A percentile compares a stretch with the other conserved stretches of the same genome.
These are phyloP conservation scores for Coniochaeta hoffmannii DNA, from an alignment of 2,329 filamentous ascomycete species.

Conservation along the genomic window DNA sequence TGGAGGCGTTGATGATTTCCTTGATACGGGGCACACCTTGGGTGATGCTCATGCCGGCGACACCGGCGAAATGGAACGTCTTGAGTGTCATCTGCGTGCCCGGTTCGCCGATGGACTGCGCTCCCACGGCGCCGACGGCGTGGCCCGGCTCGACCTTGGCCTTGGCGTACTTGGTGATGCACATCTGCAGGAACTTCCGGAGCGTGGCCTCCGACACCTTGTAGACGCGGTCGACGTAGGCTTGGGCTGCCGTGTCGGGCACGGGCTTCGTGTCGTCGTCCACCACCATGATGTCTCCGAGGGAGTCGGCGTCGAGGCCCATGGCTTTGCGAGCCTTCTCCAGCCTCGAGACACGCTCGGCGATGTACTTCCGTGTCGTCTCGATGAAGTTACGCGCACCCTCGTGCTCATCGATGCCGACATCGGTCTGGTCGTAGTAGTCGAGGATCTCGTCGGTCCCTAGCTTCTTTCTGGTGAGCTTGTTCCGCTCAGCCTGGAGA, in stretches of 20 bases:
- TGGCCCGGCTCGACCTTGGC: conserved; percentile 92
- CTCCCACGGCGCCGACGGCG: conserved; percentile 90
- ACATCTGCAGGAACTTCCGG: conserved; percentile 68
- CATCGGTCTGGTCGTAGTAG: conserved; percentile 64
- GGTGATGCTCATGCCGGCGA: conserved; percentile 98
- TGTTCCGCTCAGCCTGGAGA: conserved; percentile 59
- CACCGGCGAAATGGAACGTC: conserved; percentile 99
- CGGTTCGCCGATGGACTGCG: conserved; percentile 95
- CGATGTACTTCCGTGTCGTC: conserved; percentile 67
- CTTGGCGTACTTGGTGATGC: conserved; percentile 82
- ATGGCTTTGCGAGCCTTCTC: conserved; percentile 42
- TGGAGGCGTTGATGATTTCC: conserved; percentile 99
- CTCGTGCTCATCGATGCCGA: conserved; percentile 70
- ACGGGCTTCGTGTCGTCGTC: conserved; percentile 7
- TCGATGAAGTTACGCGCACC: conserved; percentile 76
- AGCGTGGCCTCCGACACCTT: conserved; percentile 76
- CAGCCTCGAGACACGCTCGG: conserved; percentile 53
- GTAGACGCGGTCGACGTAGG: conserved; percentile 61
- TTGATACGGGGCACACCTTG: conserved; percentile 99
- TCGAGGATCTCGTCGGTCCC: conserved; percentile 54
- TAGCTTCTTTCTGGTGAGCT: conserved; percentile 53
- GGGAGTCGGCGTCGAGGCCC: conserved; percentile 33
- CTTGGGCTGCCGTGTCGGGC: conserved; percentile 23
- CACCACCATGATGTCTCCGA: background rate
- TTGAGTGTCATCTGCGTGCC: conserved; percentile 99